Percentiles rank a stretch among this genome's conserved stretches.
Conservation (phyloP, 257 asterid species). For the Solanum pennellii region DNA sequence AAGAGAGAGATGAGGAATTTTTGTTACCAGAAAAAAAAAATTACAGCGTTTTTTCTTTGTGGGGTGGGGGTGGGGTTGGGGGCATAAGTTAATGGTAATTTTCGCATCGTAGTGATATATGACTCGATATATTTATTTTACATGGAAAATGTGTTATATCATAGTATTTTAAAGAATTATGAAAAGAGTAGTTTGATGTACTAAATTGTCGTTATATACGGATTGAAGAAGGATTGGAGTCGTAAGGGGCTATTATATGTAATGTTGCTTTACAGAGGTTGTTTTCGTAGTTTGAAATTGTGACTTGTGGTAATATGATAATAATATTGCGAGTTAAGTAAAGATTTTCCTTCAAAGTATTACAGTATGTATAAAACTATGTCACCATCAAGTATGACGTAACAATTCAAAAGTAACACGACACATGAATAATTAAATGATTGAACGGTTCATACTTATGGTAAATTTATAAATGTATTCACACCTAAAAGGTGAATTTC, state of each 20-base stretch:
- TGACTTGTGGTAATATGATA: not conserved
- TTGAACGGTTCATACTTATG: not conserved
- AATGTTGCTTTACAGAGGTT: rapidly evolving
- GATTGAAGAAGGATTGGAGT: too few relatives aligned
- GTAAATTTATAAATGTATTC: not conserved
- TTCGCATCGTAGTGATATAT: not conserved
- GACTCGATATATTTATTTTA: not conserved
- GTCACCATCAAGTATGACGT: not conserved
- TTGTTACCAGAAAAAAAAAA: not conserved
- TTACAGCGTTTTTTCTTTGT: not conserved
- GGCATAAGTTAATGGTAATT: not conserved
- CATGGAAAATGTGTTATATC: not conserved
- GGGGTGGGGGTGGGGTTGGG: rapidly evolving
- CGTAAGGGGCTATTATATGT: not conserved
- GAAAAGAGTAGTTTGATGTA: too few relatives aligned
- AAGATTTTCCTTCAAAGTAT: not conserved
- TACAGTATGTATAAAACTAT: not conserved
- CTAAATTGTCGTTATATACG: not conserved
- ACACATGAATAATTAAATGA: not conserved
- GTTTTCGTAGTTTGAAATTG: not conserved
- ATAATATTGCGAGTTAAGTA: not conserved
- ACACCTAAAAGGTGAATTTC: not conserved
- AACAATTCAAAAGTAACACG: not conserved
- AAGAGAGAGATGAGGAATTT: not conserved
- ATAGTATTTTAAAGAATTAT: not conserved